phyloP scores from a whole-genome alignment of 352 stramenopile species.

The Phytophthora idaei region DNA sequence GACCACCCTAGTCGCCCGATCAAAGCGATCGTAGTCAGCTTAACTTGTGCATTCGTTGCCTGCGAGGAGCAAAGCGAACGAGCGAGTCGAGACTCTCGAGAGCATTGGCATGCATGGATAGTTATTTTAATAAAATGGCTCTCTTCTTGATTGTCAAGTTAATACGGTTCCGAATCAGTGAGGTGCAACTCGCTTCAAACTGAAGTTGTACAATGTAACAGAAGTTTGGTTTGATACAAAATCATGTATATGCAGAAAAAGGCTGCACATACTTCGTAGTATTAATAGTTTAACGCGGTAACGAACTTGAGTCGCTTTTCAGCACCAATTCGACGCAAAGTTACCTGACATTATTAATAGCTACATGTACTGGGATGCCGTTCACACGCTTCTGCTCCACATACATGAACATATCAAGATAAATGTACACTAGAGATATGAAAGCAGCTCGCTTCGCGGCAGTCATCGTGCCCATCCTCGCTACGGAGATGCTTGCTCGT shows the following conservation, averaged over 20 bases:
- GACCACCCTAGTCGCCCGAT: neutral
- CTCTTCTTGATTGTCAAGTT: neutral
- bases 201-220: neutral
- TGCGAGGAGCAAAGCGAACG: neutral
- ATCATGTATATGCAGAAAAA: neutral
- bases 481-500: slow-evolving; percentile 7
- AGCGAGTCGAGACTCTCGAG: neutral
- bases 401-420: too few species aligned
- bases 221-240: neutral
- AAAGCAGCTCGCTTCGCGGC: slow-evolving; percentile 3
- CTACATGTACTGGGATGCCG: neutral
- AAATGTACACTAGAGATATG: neutral
- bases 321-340: neutral
- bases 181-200: slow-evolving; percentile 19
- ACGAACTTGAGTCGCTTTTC: slow-evolving; percentile 4
- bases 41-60: neutral
- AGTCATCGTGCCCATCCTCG: slow-evolving; percentile 4
- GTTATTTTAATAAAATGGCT: neutral
- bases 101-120: neutral
- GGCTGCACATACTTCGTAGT: too few species aligned
- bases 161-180: slow-evolving; percentile 15
- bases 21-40: neutral
- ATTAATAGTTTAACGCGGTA: neutral
- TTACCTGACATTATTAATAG: neutral
- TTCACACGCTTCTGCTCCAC: too few species aligned